These are phyloP conservation scores for Hymenoscyphus scutula DNA, from an alignment of 2,329 filamentous ascomycete genomes.

Conservation along the genomic window DNA sequence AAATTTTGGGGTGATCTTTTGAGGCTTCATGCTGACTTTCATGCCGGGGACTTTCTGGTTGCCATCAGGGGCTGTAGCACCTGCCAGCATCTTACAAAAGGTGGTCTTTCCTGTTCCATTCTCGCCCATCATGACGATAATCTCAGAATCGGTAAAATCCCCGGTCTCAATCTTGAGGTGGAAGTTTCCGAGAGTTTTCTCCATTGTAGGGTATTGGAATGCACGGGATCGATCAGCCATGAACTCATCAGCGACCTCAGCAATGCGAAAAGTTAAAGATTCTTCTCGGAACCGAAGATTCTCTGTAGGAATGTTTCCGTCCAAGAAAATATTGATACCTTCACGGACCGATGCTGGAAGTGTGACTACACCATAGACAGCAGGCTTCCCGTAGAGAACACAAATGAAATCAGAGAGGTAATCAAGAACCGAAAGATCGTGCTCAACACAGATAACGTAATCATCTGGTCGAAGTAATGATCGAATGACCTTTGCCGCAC, in stretches of 20 bases:
- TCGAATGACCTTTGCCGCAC: constrained; percentile 87
- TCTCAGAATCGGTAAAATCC: constrained; percentile 95
- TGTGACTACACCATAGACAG: constrained; percentile 96
- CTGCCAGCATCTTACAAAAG: constrained; percentile 94
- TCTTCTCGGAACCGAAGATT: constrained; percentile 98
- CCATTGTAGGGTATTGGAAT: constrained; percentile 86
- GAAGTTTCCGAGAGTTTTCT: constrained; percentile 90
- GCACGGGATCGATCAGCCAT: constrained; percentile 78
- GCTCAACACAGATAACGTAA: constrained; percentile 98
- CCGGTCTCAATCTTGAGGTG: constrained; percentile 77
- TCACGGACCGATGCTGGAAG: constrained; percentile 94
- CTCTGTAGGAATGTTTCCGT: constrained; percentile 96
- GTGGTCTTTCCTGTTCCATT: constrained; percentile 99
- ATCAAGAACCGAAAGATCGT: constrained; percentile 97
- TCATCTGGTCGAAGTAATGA: constrained; percentile 83
- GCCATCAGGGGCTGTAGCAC: constrained; percentile 86
- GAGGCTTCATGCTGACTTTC: constrained; percentile 99
- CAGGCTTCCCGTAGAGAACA: constrained; percentile 91
- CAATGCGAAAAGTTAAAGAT: constrained; percentile 90
- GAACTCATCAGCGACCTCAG: constrained; percentile 86
- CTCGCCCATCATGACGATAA: constrained; percentile 99
- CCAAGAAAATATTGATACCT: constrained; percentile 99
- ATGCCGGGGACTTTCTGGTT: constrained; percentile 78
- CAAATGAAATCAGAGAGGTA: constrained; percentile 99
- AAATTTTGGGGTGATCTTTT: constrained; percentile 99